phyloP scores from a whole-genome alignment of 2,329 filamentous ascomycete species.

The Fusarium sp. region DNA sequence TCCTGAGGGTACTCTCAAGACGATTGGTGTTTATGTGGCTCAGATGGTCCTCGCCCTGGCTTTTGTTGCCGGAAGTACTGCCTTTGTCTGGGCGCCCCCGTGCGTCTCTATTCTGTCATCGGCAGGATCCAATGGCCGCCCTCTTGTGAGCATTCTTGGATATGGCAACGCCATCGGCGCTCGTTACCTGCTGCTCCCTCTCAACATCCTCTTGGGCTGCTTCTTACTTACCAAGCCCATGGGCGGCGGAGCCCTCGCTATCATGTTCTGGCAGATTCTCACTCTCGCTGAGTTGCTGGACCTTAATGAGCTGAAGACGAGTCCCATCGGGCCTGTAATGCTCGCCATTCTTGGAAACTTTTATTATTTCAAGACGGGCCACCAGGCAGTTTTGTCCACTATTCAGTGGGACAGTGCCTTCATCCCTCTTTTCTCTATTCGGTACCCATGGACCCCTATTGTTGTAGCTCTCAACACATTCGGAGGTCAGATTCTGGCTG shows the following conservation, averaged over 20 bases:
- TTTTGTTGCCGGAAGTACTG: slow-evolving; percentile 86
- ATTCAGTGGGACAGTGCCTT: slow-evolving; percentile 99
- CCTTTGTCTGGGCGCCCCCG: slow-evolving; percentile 88
- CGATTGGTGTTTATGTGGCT: slow-evolving; percentile 81
- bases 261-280: slow-evolving; percentile 91
- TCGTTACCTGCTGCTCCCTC: slow-evolving; percentile 87
- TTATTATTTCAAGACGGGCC: slow-evolving; percentile 98
- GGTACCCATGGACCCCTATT: slow-evolving; percentile 91
- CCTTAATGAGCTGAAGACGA: slow-evolving; percentile 72
- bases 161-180: slow-evolving; percentile 95
- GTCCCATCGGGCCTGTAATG: slow-evolving; percentile 85
- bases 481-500: slow-evolving; percentile 88
- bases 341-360: slow-evolving; percentile 92
- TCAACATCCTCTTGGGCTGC: slow-evolving; percentile 83
- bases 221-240: slow-evolving; percentile 93
- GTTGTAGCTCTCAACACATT: slow-evolving; percentile 90
- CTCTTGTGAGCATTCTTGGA: slow-evolving; percentile 84
- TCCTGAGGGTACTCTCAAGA: slow-evolving; percentile 77
- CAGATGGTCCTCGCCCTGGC: slow-evolving; percentile 86
- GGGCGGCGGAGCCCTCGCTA: slow-evolving; percentile 86
- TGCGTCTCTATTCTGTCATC: slow-evolving; percentile 80
- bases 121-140: slow-evolving; percentile 60
- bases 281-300: slow-evolving; percentile 79
- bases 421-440: slow-evolving; percentile 85
- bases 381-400: slow-evolving; percentile 88